These are phyloP conservation scores for Gossypium ekmanianum DNA, from an alignment of 345 rosid genomes.

Conservation along the genomic window DNA sequence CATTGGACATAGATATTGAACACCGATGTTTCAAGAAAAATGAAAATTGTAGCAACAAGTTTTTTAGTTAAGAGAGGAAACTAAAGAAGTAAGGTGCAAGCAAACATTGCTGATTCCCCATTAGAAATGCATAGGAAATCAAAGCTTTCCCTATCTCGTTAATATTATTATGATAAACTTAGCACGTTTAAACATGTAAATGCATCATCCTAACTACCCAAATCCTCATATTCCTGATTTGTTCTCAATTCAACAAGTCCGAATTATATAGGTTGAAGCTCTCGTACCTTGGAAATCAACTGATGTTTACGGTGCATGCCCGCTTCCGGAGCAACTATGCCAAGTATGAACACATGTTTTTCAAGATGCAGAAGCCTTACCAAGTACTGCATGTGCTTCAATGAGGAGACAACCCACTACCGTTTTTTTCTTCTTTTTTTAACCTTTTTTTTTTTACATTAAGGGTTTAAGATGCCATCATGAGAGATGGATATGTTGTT, in stretches of 20 bases:
- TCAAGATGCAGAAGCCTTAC: constrained; percentile 15
- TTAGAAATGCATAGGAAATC: constrained; percentile 18
- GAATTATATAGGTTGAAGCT: constrained; percentile 19
- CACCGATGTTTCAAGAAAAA: too few species aligned
- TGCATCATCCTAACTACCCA: constrained; percentile 15
- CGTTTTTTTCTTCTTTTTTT: neutral
- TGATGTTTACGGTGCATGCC: neutral
- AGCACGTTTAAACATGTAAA: constrained; percentile 11
- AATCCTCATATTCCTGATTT: neutral
- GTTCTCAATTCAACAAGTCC: constrained; percentile 21
- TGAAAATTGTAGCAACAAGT: too few species aligned
- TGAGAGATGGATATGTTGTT: neutral
- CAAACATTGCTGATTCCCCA: neutral
- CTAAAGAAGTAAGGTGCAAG: neutral
- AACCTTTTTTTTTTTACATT: neutral
- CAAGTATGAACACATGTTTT: neutral
- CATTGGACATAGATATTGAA: too few species aligned
- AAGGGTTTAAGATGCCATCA: neutral
- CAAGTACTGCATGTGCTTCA: constrained; percentile 13
- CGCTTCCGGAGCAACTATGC: neutral
- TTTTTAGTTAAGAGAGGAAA: neutral
- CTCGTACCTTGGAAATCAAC: neutral
- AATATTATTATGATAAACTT: constrained; percentile 14
- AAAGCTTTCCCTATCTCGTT: constrained; percentile 12
- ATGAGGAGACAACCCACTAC: constrained; percentile 19